Conservation (phyloP, 1,139 yeast genomes). For the Blastobotrys persicus region DNA sequence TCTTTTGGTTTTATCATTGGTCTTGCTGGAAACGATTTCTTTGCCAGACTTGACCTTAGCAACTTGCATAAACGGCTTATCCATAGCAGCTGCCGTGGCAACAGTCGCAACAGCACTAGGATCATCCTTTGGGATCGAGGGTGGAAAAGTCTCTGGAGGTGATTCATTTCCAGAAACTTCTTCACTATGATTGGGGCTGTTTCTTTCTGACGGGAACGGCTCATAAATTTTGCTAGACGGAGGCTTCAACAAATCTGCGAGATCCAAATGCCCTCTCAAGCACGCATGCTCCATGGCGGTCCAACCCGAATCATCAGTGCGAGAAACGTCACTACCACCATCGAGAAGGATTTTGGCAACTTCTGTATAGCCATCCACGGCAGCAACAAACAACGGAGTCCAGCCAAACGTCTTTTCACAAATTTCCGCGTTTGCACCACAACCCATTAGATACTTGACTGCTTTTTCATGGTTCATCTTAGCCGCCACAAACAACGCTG, state of each 20-base stretch:
- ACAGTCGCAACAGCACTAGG: not conserved
- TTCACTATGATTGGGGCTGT: not conserved
- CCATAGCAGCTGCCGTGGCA: not conserved
- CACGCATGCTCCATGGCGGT: conserved; percentile 96
- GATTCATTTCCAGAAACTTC: not conserved
- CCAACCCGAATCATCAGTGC: conserved; percentile 89
- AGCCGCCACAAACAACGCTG: conserved; percentile 77
- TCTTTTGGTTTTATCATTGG: not conserved
- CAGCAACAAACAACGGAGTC: conserved; percentile 92
- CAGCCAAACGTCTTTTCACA: conserved; percentile 83
- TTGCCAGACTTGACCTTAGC: conserved; percentile 14
- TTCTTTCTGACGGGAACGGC: conserved; percentile 11
- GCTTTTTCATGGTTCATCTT: conserved; percentile 57
- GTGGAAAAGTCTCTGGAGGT: not conserved
- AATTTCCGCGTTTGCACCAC: conserved; percentile 70
- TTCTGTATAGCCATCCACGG: conserved; percentile 73
- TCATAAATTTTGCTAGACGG: conserved; percentile 21
- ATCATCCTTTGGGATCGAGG: not conserved
- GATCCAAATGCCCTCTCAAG: conserved; percentile 77
- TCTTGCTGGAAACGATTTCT: conserved; percentile 10
- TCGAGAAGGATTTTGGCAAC: conserved; percentile 54
- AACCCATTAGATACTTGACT: conserved; percentile 52
- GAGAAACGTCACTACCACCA: conserved; percentile 48
- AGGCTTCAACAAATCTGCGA: conserved; percentile 62
- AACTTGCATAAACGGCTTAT: conserved; percentile 5